A percentile compares a stretch with the other conserved stretches of the same genome.
phyloP scores from a whole-genome alignment of 805 yeast genomes.

The Saccharomycopsis schoenii region DNA sequence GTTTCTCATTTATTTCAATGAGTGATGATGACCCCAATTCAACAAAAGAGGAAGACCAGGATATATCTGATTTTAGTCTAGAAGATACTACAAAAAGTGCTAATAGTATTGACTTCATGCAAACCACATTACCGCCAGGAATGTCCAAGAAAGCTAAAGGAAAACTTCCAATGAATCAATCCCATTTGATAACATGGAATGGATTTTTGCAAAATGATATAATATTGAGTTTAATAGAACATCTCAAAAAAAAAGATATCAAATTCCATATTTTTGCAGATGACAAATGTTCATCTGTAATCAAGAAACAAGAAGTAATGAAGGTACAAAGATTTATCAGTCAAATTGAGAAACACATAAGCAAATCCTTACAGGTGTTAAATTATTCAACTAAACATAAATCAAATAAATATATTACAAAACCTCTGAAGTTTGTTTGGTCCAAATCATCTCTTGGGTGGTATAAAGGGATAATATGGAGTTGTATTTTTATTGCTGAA shows the following conservation, averaged over 20 bases:
- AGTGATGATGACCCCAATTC: background rate
- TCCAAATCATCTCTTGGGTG: constrained; percentile 56
- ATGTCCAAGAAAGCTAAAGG: constrained; percentile 50
- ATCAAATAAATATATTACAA: background rate
- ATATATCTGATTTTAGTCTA: background rate
- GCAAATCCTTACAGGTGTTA: background rate
- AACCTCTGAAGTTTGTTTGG: constrained; percentile 50
- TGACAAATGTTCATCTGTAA: background rate
- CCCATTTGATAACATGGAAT: constrained; percentile 45
- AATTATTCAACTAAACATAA: background rate
- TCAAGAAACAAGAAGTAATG: background rate
- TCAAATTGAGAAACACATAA: background rate
- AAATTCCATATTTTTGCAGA: background rate
- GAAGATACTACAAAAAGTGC: constrained; percentile 10
- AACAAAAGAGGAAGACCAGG: background rate
- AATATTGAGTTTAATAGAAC: constrained; percentile 29
- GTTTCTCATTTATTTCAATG: background rate
- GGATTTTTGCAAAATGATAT: constrained; percentile 36
- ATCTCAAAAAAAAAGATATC: background rate
- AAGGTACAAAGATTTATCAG: background rate
- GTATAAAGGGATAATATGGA: constrained; percentile 63
- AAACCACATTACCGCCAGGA: constrained; percentile 47
- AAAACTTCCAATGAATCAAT: constrained; percentile 41
- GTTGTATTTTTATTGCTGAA: constrained; percentile 30
- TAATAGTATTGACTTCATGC: constrained; percentile 30